These are phyloP conservation scores for Penicillium sp. DNA, from an alignment of 2,329 filamentous ascomycete species.

Conservation along the genomic window DNA sequence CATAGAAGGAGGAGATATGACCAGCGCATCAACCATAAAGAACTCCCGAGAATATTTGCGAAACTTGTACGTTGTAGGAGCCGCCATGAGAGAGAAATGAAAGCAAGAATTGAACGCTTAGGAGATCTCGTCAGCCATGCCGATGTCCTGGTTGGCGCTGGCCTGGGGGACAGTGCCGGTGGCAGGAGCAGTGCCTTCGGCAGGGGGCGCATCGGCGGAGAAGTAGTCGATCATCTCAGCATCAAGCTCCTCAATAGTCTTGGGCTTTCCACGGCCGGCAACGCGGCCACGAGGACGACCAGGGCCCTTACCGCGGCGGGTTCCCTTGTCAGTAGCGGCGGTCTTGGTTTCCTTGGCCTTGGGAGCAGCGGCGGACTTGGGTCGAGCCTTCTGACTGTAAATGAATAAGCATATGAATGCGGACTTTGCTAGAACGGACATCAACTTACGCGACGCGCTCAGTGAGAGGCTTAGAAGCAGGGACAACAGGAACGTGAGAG, in stretches of 20 bases:
- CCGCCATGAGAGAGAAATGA: conserved; percentile 1
- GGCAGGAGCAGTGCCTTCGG: conserved; percentile 44
- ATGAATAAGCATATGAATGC: conserved; percentile 23
- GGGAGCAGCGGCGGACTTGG: conserved; percentile 74
- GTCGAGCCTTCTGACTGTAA: conserved; percentile 64
- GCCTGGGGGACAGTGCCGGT: conserved; percentile 51
- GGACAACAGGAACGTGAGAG: conserved; percentile 64
- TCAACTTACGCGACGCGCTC: conserved; percentile 73
- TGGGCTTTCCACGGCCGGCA: conserved; percentile 67
- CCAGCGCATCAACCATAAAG: conserved; percentile 26
- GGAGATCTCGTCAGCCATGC: conserved; percentile 57
- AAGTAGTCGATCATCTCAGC: conserved; percentile 99
- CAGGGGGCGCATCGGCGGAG: conserved; percentile 43
- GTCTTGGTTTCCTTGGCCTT: conserved; percentile 56
- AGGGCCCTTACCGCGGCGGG: conserved; percentile 40
- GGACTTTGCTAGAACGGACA: neutral
- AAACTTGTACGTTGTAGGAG: conserved; percentile 5
- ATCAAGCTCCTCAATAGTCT: conserved; percentile 93
- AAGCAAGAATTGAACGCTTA: conserved; percentile 28
- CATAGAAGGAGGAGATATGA: conserved; percentile 24
- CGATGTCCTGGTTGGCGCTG: conserved; percentile 51
- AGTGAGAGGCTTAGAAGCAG: conserved; percentile 69
- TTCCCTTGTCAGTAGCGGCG: neutral
- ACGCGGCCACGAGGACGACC: conserved; percentile 57
- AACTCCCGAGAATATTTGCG: conserved; percentile 7